Base-by-base conservation (phyloP, 2,329 filamentous ascomycete genomes). In the Microcyclospora pomicola region DNA sequence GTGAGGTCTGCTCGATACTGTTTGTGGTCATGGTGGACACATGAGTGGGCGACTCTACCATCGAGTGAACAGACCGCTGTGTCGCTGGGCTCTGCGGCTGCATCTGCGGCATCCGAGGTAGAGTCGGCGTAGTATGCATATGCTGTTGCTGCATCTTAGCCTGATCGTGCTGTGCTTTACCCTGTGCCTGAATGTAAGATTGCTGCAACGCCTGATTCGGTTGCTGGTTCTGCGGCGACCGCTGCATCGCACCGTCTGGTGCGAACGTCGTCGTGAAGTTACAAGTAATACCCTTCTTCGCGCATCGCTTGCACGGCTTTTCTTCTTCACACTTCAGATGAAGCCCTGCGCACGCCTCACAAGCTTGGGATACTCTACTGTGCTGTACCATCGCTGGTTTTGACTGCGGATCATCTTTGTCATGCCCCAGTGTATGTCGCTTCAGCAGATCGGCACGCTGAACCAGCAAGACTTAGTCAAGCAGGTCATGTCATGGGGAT, bases 261-360 rank as follows among this genome's bases (percentile, higher is more conserved):
- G 40, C 38, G 37, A 48, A 53, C 38, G 35, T 48, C 10, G 49
- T 27, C 7, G 52, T 51, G 38, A 52, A 58, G 40, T 58, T 56
- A 39, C 68, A 72, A 5, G 52, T 45, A 14, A 71, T 61, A 45
- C 61, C 61, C 45, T 67, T 69, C 46, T 67, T 67, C 31, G 55
- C 60, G 51, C 69, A 72, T 33, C 69, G 58, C 43, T 59, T 65
- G 48, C 69, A 72, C 6, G 69, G 69, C 52, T 72, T 72, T 33
- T 65, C 60, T 43, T 72, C 68, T 42, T 71, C 67, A 43, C 69
- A 72, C 47, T 68, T 67, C 14, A 72, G 55, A 46, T 72, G 69
- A 2, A 66, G 63, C 15, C 62, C 59, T 15, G 69, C 68, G 43
- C 69, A 72, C 5, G 65, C 59, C 41, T 67, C 67, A 42, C 69